These are phyloP conservation scores for Atalantia buxifolia DNA, from an alignment of 345 rosid species.

Conservation along the genomic window DNA sequence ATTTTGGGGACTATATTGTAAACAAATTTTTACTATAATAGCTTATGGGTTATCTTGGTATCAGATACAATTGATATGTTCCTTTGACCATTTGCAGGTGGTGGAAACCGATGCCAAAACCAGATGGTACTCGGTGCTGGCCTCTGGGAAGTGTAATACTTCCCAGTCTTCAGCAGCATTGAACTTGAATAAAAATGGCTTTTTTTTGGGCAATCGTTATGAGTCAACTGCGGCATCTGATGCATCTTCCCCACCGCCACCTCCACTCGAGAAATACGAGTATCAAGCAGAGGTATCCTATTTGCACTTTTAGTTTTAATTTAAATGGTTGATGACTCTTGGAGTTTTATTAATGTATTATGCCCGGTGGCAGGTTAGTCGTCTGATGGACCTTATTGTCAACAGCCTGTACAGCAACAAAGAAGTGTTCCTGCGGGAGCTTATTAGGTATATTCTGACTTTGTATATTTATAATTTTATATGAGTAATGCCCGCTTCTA, in stretches of 20 bases:
- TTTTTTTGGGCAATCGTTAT: conserved; percentile 43
- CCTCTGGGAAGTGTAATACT: conserved; percentile 31
- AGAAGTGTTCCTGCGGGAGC: conserved; percentile 97
- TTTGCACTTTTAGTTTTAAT: neutral
- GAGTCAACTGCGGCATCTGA: conserved; percentile 72
- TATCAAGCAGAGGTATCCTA: conserved; percentile 89
- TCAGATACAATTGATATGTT: too few species aligned
- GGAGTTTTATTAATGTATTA: neutral
- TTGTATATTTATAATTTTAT: neutral
- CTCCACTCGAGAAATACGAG: conserved; percentile 71
- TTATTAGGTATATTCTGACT: conserved; percentile 56
- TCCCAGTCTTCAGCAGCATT: conserved; percentile 22
- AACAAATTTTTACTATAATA: neutral
- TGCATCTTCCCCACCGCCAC: conserved; percentile 47
- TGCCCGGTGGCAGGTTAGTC: conserved; percentile 68
- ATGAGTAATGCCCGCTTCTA: neutral
- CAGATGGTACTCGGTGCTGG: conserved; percentile 58
- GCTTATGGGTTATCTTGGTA: neutral
- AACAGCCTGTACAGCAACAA: conserved; percentile 94
- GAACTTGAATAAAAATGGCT: conserved; percentile 27
- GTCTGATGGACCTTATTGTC: conserved; percentile 98
- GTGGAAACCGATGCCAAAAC: conserved; percentile 28
- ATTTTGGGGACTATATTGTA: neutral
- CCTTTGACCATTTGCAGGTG: conserved; percentile 33
- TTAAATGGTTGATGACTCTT: neutral